A percentile compares a stretch with the other conserved stretches of the same genome.
Evolutionary conservation across 768 basidiomycete species (phyloP).

Genomic region (Lactifluus volemus): DNA sequence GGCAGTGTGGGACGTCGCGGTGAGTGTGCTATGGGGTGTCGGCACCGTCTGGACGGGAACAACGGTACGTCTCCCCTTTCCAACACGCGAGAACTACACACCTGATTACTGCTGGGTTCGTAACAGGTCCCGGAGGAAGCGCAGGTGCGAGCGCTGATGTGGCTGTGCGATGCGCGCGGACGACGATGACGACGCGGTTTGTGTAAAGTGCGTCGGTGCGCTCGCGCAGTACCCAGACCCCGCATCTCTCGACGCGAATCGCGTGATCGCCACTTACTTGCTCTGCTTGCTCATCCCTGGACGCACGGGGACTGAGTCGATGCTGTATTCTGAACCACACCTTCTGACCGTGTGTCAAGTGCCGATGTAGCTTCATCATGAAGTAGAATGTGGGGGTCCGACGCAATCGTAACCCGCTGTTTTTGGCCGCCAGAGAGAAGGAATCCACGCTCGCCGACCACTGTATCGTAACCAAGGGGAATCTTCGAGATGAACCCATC

Average conservation of each 20-base stretch:
- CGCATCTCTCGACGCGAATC: slow-evolving; percentile 50
- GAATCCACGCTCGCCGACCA: slow-evolving; percentile 44
- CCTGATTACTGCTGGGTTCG: no score
- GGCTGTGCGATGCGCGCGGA: slow-evolving; percentile 45
- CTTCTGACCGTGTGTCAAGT: slow-evolving; percentile 42
- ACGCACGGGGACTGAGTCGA: no score
- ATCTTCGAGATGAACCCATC: slow-evolving; percentile 41
- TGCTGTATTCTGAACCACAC: slow-evolving; percentile 38
- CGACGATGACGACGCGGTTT: slow-evolving; percentile 39
- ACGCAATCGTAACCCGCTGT: slow-evolving; percentile 46
- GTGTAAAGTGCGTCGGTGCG: slow-evolving; percentile 75
- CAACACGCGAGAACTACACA: no score
- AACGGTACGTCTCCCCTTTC: slow-evolving; percentile 35
- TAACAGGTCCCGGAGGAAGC: slow-evolving; percentile 40
- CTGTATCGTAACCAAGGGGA: slow-evolving; percentile 42
- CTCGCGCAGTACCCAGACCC: slow-evolving; percentile 61
- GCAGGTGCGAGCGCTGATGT: slow-evolving; percentile 36
- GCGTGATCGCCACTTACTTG: slow-evolving; percentile 57
- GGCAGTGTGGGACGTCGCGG: slow-evolving; percentile 71
- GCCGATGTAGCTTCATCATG: slow-evolving; percentile 44
- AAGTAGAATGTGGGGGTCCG: slow-evolving; percentile 39
- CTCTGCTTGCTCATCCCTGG: slow-evolving; percentile 41
- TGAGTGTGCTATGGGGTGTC: slow-evolving; percentile 86
- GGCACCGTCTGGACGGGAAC: slow-evolving; percentile 63
- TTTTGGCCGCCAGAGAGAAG: slow-evolving; percentile 44